phyloP scores from a whole-genome alignment of 768 basidiomycete species.

The Leucosporidium yakuticum region DNA sequence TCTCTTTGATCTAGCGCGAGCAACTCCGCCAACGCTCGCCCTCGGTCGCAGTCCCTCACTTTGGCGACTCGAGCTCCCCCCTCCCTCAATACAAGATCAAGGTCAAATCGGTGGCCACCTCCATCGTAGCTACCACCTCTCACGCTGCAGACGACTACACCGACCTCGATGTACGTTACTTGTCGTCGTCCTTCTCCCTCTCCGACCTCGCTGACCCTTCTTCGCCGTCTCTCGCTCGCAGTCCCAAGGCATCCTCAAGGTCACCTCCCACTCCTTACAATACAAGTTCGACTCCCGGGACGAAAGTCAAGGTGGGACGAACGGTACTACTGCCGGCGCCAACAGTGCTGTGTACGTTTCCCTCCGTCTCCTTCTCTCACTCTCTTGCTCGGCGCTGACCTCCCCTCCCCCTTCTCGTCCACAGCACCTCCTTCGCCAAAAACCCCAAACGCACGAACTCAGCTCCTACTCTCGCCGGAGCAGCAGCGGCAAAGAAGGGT shows the following conservation, averaged over 20 bases:
- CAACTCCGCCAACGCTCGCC: not conserved
- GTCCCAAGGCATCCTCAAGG: not conserved
- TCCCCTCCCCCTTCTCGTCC: too few species aligned
- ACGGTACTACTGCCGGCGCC: not conserved
- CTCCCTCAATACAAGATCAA: slow-evolving; percentile 2
- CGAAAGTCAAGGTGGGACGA: slow-evolving; percentile 1
- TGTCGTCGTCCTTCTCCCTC: too few species aligned
- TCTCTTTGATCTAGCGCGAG: not conserved
- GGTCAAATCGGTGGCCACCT: slow-evolving; percentile 9
- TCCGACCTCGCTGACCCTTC: not conserved
- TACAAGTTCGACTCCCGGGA: slow-evolving; percentile 10
- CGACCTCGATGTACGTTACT: slow-evolving; percentile 17
- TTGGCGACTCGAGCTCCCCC: slow-evolving; percentile 12
- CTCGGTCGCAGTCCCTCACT: not conserved
- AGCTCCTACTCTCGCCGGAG: too few species aligned
- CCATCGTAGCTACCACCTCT: not conserved
- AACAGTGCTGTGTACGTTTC: slow-evolving; percentile 22
- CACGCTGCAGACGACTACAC: not conserved
- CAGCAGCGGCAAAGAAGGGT: not conserved
- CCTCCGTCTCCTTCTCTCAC: not conserved
- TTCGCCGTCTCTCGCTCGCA: not conserved
- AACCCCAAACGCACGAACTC: too few species aligned
- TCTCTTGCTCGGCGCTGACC: too few species aligned
- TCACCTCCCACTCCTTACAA: slow-evolving; percentile 5
- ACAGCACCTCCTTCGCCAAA: too few species aligned